phyloP scores from a whole-genome alignment of 2,329 filamentous ascomycete species.

The Cladosporium oxysporum region DNA sequence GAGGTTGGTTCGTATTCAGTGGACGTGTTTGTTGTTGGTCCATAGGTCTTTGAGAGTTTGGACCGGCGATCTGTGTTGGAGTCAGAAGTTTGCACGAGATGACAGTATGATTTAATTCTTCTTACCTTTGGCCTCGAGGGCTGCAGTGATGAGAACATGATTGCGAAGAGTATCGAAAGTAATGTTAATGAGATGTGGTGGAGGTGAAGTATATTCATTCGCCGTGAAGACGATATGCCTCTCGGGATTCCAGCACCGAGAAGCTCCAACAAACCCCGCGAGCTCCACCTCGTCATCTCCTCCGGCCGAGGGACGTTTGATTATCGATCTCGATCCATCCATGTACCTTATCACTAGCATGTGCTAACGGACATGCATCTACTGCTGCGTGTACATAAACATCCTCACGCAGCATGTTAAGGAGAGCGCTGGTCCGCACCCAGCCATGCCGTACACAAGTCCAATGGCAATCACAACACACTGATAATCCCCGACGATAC shows the following conservation, averaged over 20 bases:
- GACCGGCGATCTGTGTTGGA: constrained; percentile 6
- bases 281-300: background rate
- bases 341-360: background rate
- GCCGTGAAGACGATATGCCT: background rate
- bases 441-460: background rate
- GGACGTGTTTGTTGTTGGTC: constrained; percentile 23
- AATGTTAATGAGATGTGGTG: background rate
- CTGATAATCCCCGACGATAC: background rate
- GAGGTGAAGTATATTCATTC: background rate
- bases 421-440: constrained; percentile 13
- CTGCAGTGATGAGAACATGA: constrained; percentile 41
- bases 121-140: constrained; percentile 44
- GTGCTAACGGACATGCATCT: background rate
- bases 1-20: constrained; percentile 23
- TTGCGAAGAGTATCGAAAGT: background rate
- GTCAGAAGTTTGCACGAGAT: background rate
- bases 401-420: constrained; percentile 4
- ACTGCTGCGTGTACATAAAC: background rate
- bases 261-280: constrained; percentile 15
- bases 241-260: background rate
- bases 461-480: background rate
- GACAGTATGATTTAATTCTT: no score
- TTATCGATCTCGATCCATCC: background rate
- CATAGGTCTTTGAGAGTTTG: background rate
- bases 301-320: constrained; percentile 6